phyloP scores from a whole-genome alignment of 2,329 filamentous ascomycete species.

The Tricladium varicosporioides region DNA sequence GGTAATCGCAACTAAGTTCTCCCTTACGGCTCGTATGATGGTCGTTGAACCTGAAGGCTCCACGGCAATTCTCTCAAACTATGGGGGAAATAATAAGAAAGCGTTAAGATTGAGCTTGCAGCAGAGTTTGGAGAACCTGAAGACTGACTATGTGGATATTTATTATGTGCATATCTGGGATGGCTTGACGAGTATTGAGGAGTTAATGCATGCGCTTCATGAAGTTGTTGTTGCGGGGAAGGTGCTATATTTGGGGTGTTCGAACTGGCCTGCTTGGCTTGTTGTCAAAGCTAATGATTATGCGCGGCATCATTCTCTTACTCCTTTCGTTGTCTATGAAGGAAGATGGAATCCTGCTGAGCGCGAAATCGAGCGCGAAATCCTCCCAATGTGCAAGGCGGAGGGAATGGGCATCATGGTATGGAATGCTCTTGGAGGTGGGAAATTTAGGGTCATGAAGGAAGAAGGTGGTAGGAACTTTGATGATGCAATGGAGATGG shows the following conservation, averaged over 20 bases:
- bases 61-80: conserved; percentile 17
- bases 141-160: conserved; percentile 68
- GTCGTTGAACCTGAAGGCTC: not conserved
- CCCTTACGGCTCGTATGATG: conserved; percentile 35
- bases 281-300: conserved; percentile 65
- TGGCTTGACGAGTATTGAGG: conserved; percentile 56
- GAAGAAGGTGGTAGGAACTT: conserved; percentile 37
- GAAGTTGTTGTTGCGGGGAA: conserved; percentile 57
- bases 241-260: conserved; percentile 64
- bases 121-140: conserved; percentile 48
- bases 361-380: conserved; percentile 61
- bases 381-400: conserved; percentile 55
- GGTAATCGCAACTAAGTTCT: conserved; percentile 53
- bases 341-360: conserved; percentile 58
- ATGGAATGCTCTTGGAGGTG: conserved; percentile 49
- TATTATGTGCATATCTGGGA: conserved; percentile 41
- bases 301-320: conserved; percentile 61
- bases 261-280: conserved; percentile 67
- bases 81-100: conserved; percentile 17
- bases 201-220: conserved; percentile 66
- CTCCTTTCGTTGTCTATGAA: conserved; percentile 67
- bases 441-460: conserved; percentile 45
- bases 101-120: conserved; percentile 12
- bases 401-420: conserved; percentile 56
- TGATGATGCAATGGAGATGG: not conserved